Conservation (phyloP, 176 grass and related monocot genomes). For the Cenchrus purpureus region DNA sequence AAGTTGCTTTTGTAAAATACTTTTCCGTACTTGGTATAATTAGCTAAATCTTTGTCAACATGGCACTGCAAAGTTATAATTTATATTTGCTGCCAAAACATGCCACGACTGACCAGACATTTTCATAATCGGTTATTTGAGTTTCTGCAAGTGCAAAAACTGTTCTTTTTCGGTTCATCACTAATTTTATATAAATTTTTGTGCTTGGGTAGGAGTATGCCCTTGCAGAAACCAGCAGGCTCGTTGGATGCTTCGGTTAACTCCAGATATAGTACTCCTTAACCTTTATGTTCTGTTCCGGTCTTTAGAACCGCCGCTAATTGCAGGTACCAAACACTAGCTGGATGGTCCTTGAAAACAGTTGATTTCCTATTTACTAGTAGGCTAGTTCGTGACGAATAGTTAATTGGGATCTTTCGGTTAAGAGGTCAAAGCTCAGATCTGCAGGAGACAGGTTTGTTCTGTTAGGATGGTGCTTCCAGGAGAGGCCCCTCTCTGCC, state of each 20-base stretch:
- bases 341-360: not conserved
- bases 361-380: not conserved
- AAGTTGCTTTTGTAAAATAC: not conserved
- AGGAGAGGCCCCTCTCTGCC: not conserved
- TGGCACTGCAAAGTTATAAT: not conserved
- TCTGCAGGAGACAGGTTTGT: slow-evolving; percentile 2
- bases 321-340: not conserved
- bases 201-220: too few relatives aligned
- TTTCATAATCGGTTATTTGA: not conserved
- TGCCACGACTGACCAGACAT: not conserved
- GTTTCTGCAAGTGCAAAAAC: not conserved
- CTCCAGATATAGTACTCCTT: not conserved
- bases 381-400: not conserved
- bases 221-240: too few relatives aligned
- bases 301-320: not conserved
- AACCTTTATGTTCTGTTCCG: not conserved
- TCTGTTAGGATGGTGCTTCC: not conserved
- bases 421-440: slow-evolving; percentile 30
- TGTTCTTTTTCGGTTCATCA: not conserved
- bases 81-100: not conserved
- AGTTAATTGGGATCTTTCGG: not conserved
- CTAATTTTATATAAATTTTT: not conserved
- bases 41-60: not conserved
- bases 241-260: too few relatives aligned
- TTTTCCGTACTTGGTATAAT: not conserved